Conservation (phyloP, 2,329 filamentous ascomycete genomes). For the Fusarium sp. region DNA sequence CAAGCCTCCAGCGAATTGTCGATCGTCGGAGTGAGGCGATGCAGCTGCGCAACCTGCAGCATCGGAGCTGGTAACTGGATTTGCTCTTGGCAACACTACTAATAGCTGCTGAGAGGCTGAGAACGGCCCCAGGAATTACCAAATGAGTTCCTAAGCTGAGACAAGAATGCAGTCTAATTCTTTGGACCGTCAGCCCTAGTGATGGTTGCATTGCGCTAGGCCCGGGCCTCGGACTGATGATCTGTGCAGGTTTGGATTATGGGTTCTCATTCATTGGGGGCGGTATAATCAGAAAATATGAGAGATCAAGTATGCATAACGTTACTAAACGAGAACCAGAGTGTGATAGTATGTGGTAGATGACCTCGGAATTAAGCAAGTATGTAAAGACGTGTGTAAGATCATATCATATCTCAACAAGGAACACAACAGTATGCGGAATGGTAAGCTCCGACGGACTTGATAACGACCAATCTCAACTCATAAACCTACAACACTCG, state of each 20-base stretch:
- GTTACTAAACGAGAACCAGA: not conserved
- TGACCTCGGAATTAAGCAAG: not conserved
- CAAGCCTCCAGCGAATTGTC: not conserved
- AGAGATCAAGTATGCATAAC: not conserved
- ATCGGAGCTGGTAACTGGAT: not conserved
- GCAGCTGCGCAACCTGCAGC: not conserved
- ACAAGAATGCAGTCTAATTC: slow-evolving; percentile 15
- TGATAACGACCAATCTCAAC: not conserved
- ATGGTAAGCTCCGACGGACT: not conserved
- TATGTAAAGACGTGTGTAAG: not conserved
- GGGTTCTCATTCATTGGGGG: not conserved
- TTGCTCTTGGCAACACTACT: not conserved
- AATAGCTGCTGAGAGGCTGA: not conserved
- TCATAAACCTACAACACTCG: not conserved
- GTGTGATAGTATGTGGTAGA: not conserved
- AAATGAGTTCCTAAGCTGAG: slow-evolving; percentile 15
- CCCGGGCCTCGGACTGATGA: slow-evolving; percentile 14
- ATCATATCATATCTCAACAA: not conserved
- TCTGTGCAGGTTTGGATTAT: not conserved
- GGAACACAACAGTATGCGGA: not conserved
- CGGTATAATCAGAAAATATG: not conserved
- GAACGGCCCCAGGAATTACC: not conserved
- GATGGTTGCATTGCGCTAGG: slow-evolving; percentile 17
- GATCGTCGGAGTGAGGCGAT: not conserved
- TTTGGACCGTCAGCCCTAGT: slow-evolving; percentile 26